Percentiles rank a stretch among this genome's conserved stretches.
These are phyloP conservation scores for Emericellopsis terricola DNA, from an alignment of 495 filamentous ascomycete genomes.

Conservation along the genomic window DNA sequence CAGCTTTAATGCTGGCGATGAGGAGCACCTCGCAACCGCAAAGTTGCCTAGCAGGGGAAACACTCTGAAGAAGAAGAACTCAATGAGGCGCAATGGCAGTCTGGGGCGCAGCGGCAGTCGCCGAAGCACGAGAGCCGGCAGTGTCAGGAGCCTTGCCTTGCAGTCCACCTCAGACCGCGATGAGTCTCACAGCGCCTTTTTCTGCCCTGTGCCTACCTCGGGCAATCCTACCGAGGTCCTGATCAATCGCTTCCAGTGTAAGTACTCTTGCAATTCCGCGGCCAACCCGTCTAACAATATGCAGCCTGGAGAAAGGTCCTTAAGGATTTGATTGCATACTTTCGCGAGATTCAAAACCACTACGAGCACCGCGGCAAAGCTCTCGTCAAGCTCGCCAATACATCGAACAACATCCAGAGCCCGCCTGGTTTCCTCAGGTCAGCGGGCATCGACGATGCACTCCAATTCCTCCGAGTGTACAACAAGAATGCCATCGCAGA, in stretches of 20 bases:
- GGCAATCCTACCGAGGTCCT: constrained; percentile 81
- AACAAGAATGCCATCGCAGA: constrained; percentile 68
- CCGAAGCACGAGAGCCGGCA: constrained; percentile 58
- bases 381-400: constrained; percentile 63
- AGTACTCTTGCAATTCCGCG: constrained; percentile 6
- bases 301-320: constrained; percentile 87
- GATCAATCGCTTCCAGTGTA: constrained; percentile 80
- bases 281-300: background rate
- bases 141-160: constrained; percentile 55
- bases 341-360: constrained; percentile 77
- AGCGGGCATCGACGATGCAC: constrained; percentile 73
- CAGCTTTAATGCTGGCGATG: constrained; percentile 23
- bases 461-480: constrained; percentile 60
- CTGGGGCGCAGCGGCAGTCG: constrained; percentile 66
- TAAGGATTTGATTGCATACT: constrained; percentile 89
- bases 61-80: constrained; percentile 75
- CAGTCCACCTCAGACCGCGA: constrained; percentile 44
- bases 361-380: constrained; percentile 79
- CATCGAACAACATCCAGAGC: constrained; percentile 59
- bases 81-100: constrained; percentile 52
- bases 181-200: constrained; percentile 69
- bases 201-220: constrained; percentile 71
- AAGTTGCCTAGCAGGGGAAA: constrained; percentile 29
- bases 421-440: constrained; percentile 55
- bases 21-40: constrained; percentile 26